Evolutionary conservation across 371 early-diverging fungal genomes (phyloP), one percentile per base, ranked within the genome.

Genomic region (Catenaria anguillulae): DNA sequence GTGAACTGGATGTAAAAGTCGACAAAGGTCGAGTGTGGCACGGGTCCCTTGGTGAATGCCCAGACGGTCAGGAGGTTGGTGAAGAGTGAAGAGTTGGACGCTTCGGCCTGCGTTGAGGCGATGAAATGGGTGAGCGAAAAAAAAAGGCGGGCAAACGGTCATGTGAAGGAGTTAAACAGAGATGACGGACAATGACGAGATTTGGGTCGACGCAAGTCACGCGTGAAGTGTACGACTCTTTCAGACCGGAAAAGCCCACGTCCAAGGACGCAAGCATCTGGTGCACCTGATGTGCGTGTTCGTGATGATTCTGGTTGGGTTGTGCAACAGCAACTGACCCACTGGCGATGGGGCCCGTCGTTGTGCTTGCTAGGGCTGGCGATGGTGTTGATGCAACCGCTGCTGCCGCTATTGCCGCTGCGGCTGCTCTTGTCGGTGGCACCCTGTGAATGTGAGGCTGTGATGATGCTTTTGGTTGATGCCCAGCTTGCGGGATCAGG

Each of bases 1-100:
- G 89, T 85, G 70, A 88, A 90, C n/a, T 73, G 66, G 40, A 90
- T 83, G 42, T 74, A 64, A 67, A 88, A 88, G 65, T 86, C 85
- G 2, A 89, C 78, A 66, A 68, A 70, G 66, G 84, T 84, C 17
- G 75, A 67, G 50, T 74, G 71, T 34, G 85, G 23, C 5, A 29
- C 23, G 34, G 34, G 26, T 36, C 52, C 67, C 8, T 70, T 85
- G 0, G 76, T 71, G 60, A 88, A 84, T 24, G 67, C 67, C 89
- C 89, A 88, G 26, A 75, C 78, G 1, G 84, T 86, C 2, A 71
- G 72, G 42, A 88, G 75, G 54, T 77, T 79, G 58, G 81, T 81
- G 67, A 88, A 88, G 33, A 88, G 56, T 0, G 73, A 66, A 8
- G 87, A 80, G 66, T 86, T 78, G 2, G 77, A 75, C 3, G 89